phyloP scores from a whole-genome alignment of 2,329 filamentous ascomycete species.

The Lachnellula hyalina region DNA sequence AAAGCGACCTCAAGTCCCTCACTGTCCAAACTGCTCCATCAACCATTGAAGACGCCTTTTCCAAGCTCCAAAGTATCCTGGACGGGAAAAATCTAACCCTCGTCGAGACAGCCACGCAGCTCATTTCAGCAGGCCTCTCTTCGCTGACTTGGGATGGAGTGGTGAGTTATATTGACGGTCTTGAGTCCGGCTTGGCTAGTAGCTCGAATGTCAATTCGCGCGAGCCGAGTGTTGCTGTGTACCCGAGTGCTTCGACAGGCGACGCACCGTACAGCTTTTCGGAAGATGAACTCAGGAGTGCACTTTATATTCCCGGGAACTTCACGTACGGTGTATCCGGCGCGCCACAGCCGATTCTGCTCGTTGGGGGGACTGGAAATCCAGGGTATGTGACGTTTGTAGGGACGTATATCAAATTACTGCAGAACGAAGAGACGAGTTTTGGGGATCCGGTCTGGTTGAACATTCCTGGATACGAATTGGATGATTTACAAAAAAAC shows the following conservation, averaged over 20 bases:
- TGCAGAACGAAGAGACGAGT: constrained; percentile 31
- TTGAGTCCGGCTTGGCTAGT: neutral
- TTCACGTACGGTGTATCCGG: constrained; percentile 45
- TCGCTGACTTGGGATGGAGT: neutral
- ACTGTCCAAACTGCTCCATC: neutral
- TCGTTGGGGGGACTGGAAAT: constrained; percentile 41
- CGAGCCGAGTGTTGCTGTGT: neutral
- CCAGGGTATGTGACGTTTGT: constrained; percentile 36
- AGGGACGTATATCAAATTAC: constrained; percentile 43
- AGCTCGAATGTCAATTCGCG: neutral
- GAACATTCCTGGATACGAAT: constrained; percentile 45
- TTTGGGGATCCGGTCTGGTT: constrained; percentile 49
- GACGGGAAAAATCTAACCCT: neutral
- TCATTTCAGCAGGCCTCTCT: neutral
- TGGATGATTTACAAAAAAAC: constrained; percentile 45
- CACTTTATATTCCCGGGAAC: constrained; percentile 44
- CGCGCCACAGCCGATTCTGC: constrained; percentile 28
- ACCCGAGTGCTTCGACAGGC: neutral
- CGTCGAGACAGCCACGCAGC: neutral
- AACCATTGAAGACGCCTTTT: neutral
- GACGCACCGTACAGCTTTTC: neutral
- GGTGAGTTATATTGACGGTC: neutral
- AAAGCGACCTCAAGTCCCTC: neutral
- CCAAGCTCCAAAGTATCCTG: neutral
- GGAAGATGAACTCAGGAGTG: constrained; percentile 37